Evolutionary conservation across 768 basidiomycete genomes (phyloP).

Genomic region (Crepidotus variabilis): DNA sequence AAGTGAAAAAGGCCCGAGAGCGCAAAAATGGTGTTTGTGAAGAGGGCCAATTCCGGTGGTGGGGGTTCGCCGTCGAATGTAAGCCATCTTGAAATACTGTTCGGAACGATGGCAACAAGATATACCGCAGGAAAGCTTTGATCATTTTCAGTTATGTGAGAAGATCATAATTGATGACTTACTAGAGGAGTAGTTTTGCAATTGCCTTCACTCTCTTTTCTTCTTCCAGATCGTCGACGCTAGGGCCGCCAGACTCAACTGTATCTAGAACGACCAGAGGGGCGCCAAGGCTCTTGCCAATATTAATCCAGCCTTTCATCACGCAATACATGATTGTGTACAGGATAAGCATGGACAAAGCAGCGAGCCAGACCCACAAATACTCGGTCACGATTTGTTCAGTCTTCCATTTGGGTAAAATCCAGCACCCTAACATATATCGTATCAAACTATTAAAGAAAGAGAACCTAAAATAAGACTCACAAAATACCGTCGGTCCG

Average conservation of each 20-base stretch:
- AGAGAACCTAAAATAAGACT: neutral
- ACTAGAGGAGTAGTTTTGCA: constrained; percentile 46
- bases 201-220: constrained; percentile 22
- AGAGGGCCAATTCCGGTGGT: constrained; percentile 34
- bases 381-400: constrained; percentile 46
- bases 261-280: constrained; percentile 12
- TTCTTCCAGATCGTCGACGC: constrained; percentile 19
- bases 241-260: constrained; percentile 1
- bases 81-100: constrained; percentile 36
- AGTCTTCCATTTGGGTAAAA: constrained; percentile 25
- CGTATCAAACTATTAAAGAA: neutral
- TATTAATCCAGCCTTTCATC: constrained; percentile 31
- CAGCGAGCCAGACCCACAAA: constrained; percentile 48
- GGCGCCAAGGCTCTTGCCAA: constrained; percentile 20
- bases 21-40: constrained; percentile 37
- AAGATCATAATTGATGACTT: constrained; percentile 15
- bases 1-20: constrained; percentile 44
- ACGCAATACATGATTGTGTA: constrained; percentile 43
- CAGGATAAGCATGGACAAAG: constrained; percentile 35
- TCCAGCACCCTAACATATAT: constrained; percentile 47
- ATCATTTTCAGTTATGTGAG: neutral
- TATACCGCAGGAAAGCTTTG: constrained; percentile 44
- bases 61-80: constrained; percentile 24
- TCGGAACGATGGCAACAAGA: constrained; percentile 36
- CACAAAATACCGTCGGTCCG: constrained; percentile 29